Evolutionary conservation across 2,329 filamentous ascomycete genomes (phyloP), one percentile per base, ranked within the genome.

Genomic region (Diplodia intermedia): DNA sequence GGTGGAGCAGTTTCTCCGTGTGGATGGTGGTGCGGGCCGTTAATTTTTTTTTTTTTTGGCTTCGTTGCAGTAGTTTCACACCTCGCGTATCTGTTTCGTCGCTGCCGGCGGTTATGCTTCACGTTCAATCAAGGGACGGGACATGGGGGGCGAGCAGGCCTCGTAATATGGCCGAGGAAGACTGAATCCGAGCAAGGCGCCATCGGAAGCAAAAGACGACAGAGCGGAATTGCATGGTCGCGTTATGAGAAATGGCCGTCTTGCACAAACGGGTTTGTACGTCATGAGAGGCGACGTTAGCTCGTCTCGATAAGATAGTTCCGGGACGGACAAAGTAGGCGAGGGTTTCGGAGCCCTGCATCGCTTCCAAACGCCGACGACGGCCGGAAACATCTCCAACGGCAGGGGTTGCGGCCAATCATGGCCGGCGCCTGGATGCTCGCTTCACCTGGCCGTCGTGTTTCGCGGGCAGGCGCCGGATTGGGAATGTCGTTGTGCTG

Each of bases 261-360:
- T 18, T 36, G 33, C 33, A 36, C 54, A 18, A 36, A 9, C 54
- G 23, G 33, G 23, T 11, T 53, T 49, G 40, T 49, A 63, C 60
- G 60, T 63, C 60, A 63, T 63, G 43, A 18, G 36, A 23, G 11
- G 54, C 18, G 9, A 20, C 20, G 33, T 38, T 23, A 20, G 11
- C 40, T n/a, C n/a, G 14, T 47, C n/a, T 6, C 20, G 60, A 63
- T 63, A 63, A 63, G 60, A 63, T 63, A 63, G 29, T 33, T 63
- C 60, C 60, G 60, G 40, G 50, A 63, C 60, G 43, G 11, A 20
- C 8, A 47, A 47, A 20, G 43, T 47, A 47, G 43, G 18, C 23
- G 40, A 12, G 23, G 23, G 57, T 62, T 62, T 62, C 40, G 29
- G 38, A 18, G 14, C 23, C 26, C 52, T n/a, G 18, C 18, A 31